Conservation (phyloP, 768 basidiomycete species). For the Naganishia kalamii region DNA sequence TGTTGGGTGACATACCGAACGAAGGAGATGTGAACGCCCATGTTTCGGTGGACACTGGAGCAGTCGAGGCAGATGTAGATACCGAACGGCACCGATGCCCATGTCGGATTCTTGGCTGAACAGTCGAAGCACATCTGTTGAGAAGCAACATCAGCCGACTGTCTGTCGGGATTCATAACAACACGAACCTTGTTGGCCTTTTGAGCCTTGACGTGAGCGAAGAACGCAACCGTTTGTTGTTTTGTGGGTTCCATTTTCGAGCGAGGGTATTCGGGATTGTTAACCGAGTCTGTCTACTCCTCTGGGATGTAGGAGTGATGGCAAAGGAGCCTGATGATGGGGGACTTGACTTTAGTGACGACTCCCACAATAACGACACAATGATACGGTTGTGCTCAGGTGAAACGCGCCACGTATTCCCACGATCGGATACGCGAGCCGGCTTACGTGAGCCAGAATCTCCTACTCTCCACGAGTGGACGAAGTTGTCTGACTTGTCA, state of each 20-base stretch:
- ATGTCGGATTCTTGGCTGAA: conserved; percentile 89
- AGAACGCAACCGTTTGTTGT: conserved; percentile 77
- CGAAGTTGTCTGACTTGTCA: too few relatives aligned
- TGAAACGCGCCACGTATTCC: too few relatives aligned
- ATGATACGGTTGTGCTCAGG: too few relatives aligned
- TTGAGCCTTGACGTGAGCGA: conserved; percentile 71
- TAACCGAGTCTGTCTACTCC: too few relatives aligned
- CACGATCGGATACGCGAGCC: too few relatives aligned
- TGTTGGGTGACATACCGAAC: conserved; percentile 64
- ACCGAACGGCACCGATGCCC: conserved; percentile 93
- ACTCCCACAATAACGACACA: too few relatives aligned
- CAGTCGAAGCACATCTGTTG: conserved; percentile 85
- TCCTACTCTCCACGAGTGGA: too few relatives aligned
- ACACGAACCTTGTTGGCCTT: conserved; percentile 62
- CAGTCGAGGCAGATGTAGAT: conserved; percentile 97
- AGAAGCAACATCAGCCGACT: neutral
- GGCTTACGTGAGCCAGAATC: too few relatives aligned
- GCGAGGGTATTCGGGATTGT: too few relatives aligned
- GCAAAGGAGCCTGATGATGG: too few relatives aligned
- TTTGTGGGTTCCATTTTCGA: conserved; percentile 50
- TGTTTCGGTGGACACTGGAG: conserved; percentile 86
- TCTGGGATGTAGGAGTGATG: too few relatives aligned
- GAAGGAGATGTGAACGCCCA: conserved; percentile 97
- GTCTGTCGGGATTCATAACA: neutral
- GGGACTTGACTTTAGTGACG: too few relatives aligned